Conservation (phyloP, 2,329 filamentous ascomycete species). For the Mycogone perniciosa region DNA sequence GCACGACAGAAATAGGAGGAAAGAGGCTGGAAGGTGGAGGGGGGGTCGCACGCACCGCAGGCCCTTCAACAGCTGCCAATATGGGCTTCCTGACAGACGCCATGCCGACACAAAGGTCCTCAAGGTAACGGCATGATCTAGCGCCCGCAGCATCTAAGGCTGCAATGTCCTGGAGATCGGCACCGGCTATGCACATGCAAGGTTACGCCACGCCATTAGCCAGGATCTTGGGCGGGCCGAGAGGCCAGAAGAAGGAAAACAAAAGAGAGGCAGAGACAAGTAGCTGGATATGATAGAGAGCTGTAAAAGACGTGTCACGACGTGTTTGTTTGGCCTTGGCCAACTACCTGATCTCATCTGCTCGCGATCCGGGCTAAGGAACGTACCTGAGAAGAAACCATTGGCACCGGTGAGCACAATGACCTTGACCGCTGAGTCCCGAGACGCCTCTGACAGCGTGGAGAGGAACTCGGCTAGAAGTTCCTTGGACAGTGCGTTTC, state of each 20-base stretch:
- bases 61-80: slow-evolving; percentile 43
- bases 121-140: slow-evolving; percentile 29
- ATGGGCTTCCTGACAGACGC: slow-evolving; percentile 37
- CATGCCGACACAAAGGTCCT: slow-evolving; percentile 35
- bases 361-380: too few relatives aligned
- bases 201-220: slow-evolving; percentile 6
- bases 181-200: slow-evolving; percentile 23
- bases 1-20: neutral
- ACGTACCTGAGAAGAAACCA: slow-evolving; percentile 19
- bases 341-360: neutral
- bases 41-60: slow-evolving; percentile 35
- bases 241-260: slow-evolving; percentile 20
- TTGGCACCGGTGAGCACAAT: slow-evolving; percentile 33
- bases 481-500: slow-evolving; percentile 50
- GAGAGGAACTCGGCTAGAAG: slow-evolving; percentile 41
- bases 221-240: slow-evolving; percentile 14
- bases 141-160: slow-evolving; percentile 27
- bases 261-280: neutral
- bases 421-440: slow-evolving; percentile 23
- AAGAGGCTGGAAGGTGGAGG: slow-evolving; percentile 16
- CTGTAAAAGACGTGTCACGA: too few relatives aligned
- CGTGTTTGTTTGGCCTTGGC: neutral
- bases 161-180: slow-evolving; percentile 32
- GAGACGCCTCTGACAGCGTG: slow-evolving; percentile 19
- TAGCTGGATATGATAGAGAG: neutral